Conservation (phyloP, 306 rosid genomes). For the Vigna radiata region DNA sequence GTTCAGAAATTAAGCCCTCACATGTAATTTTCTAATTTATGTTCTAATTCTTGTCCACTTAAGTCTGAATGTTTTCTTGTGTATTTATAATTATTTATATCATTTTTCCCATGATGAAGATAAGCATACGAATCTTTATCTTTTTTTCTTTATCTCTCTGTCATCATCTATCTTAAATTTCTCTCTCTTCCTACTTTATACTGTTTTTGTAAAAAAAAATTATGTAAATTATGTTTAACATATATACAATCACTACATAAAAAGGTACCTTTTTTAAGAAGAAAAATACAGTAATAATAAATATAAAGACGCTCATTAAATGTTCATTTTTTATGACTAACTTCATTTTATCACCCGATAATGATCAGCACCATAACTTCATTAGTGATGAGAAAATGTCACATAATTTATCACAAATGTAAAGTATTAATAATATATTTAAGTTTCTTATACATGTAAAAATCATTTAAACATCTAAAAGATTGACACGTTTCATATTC, state of each 20-base stretch:
- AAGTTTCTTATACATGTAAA: not conserved
- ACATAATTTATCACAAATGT: not conserved
- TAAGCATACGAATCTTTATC: too few species aligned
- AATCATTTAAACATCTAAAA: not conserved
- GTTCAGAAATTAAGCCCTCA: constrained; percentile 41
- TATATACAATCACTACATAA: not conserved
- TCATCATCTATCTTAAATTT: not conserved
- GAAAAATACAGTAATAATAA: not conserved
- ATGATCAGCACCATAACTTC: not conserved
- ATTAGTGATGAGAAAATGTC: not conserved
- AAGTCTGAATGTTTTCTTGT: not conserved
- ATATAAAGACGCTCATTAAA: not conserved
- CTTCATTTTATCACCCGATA: not conserved
- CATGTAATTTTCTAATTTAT: not conserved
- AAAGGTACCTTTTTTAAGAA: too few species aligned
- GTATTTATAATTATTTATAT: not conserved
- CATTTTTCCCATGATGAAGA: too few species aligned
- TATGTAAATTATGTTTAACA: not conserved
- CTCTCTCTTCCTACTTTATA: not conserved
- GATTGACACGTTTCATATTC: not conserved
- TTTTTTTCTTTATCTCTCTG: not conserved
- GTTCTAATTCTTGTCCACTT: not conserved
- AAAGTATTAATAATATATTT: not conserved
- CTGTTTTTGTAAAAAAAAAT: not conserved
- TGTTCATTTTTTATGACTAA: not conserved